phyloP scores from a whole-genome alignment of 2,329 filamentous ascomycete species.

The Daldinia sp. region DNA sequence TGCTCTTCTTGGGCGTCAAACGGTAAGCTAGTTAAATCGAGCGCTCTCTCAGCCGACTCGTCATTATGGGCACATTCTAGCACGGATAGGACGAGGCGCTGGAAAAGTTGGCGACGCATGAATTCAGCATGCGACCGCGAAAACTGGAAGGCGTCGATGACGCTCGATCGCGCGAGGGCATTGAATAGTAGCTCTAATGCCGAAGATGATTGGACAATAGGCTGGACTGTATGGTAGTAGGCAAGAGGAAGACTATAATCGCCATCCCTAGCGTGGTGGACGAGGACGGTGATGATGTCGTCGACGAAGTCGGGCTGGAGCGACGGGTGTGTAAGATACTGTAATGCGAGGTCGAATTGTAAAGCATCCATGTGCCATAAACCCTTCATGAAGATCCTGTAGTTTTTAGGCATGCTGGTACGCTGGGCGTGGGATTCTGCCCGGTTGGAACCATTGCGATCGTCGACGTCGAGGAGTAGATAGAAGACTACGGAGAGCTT shows the following conservation, averaged over 20 bases:
- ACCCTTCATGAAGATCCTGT: conserved; percentile 84
- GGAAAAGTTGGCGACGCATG: conserved; percentile 74
- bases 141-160: conserved; percentile 81
- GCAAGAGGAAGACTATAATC: conserved; percentile 77
- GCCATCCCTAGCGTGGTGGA: conserved; percentile 68
- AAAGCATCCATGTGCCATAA: conserved; percentile 83
- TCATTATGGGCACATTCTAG: conserved; percentile 58
- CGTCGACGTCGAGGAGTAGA: conserved; percentile 79
- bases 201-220: conserved; percentile 73
- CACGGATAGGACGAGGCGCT: conserved; percentile 71
- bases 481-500: conserved; percentile 89
- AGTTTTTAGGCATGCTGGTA: conserved; percentile 78
- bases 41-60: conserved; percentile 66
- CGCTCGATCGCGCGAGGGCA: conserved; percentile 73
- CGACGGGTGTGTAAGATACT: conserved; percentile 82
- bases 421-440: conserved; percentile 69
- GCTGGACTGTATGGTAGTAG: conserved; percentile 82
- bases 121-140: conserved; percentile 72
- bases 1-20: conserved; percentile 77
- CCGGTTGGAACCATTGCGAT: conserved; percentile 55
- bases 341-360: conserved; percentile 77
- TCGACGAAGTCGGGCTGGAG: conserved; percentile 85
- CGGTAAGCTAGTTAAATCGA: conserved; percentile 79
- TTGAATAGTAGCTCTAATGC: conserved; percentile 76
- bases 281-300: conserved; percentile 79